Base-by-base conservation (phyloP, 169 alveolate species). In the Besnoitia besnoiti region DNA sequence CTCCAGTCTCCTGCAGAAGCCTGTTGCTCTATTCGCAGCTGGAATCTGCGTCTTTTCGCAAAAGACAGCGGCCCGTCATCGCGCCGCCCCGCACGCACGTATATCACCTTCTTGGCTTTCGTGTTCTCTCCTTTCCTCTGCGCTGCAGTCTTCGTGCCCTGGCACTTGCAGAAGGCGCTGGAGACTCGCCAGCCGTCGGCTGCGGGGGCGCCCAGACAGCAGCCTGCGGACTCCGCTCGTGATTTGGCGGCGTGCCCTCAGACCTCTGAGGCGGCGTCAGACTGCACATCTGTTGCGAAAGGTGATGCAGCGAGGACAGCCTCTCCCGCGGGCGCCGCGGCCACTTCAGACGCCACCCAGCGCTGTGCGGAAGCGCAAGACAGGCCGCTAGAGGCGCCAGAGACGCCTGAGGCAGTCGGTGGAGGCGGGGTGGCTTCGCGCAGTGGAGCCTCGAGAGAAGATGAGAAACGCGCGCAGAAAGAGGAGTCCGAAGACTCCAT, bases 401-500 rank as follows among this genome's bases (percentile, higher is more conserved):
- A 5, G 39, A 80, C 67, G 40, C 40, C 89, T 49, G 49, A 2
- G 2, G 49, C 75, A 35, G 89, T 8, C 27, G 87, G 14, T 35
- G 89, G 89, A 37, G 42, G 59, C 89, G 42, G 89, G 42, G n/a
- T 33, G 67, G 1, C n/a, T 5, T 19, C 35, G 4, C 55, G 46
- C 12, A 33, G 44, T 0, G 61, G 61, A 30, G 37, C n/a, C n/a
- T n/a, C n/a, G n/a, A 49, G 35, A 37, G 35, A 80, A 40, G 37
- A 40, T 59, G 67, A 35, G 89, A 0, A 7, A 24, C 7, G 61
- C 67, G n/a, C 44, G 59, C 80, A 67, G 44, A 42, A 35, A 37
- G 44, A 7, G 44, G 47, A n/a, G 96, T 91, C 76, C 92, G 94
- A 91, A 95, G 85, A 96, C 94, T 87, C 96, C 93, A 77, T 96